Percentiles rank a stretch among this genome's conserved stretches.
phyloP scores from a whole-genome alignment of 2,329 filamentous ascomycete species.

The Pyrenochaeta sp. region DNA sequence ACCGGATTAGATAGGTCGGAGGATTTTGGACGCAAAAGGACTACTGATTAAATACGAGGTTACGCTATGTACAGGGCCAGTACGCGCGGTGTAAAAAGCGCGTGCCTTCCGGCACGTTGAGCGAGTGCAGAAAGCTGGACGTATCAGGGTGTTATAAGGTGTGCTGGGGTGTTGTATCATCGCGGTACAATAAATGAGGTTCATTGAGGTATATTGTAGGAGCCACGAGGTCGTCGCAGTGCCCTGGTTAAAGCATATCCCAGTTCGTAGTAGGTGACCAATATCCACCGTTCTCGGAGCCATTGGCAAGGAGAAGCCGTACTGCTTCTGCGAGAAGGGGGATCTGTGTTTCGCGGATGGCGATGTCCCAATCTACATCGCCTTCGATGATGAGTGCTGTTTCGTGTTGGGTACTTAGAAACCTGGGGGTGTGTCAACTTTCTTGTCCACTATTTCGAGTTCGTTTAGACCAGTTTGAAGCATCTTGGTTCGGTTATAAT shows the following conservation, averaged over 20 bases:
- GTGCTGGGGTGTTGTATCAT: slow-evolving; percentile 39
- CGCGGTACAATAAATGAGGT: slow-evolving; percentile 34
- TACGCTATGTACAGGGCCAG: slow-evolving; percentile 39
- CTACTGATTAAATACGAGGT: no score
- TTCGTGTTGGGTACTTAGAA: slow-evolving; percentile 25
- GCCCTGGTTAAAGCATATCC: slow-evolving; percentile 53
- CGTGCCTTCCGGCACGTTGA: slow-evolving; percentile 35
- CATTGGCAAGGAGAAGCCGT: slow-evolving; percentile 20
- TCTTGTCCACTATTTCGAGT: no score
- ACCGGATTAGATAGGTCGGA: no score
- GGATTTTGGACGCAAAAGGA: no score
- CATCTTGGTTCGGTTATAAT: no score
- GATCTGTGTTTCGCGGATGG: slow-evolving; percentile 26
- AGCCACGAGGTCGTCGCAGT: slow-evolving; percentile 50
- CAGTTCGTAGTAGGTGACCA: slow-evolving; percentile 42
- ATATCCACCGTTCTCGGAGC: slow-evolving; percentile 23
- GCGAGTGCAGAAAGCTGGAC: slow-evolving; percentile 30
- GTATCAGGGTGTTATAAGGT: slow-evolving; percentile 38
- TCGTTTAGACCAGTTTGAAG: no score
- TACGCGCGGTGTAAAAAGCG: slow-evolving; percentile 46
- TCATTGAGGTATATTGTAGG: slow-evolving; percentile 20
- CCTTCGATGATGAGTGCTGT: slow-evolving; percentile 42
- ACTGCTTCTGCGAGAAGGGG: slow-evolving; percentile 29
- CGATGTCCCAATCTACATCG: slow-evolving; percentile 37
- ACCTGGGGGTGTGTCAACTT: slow-evolving; percentile 4